Evolutionary conservation across 1,284 basidiomycete species (phyloP).

Genomic region (Cryptococcus sp.): DNA sequence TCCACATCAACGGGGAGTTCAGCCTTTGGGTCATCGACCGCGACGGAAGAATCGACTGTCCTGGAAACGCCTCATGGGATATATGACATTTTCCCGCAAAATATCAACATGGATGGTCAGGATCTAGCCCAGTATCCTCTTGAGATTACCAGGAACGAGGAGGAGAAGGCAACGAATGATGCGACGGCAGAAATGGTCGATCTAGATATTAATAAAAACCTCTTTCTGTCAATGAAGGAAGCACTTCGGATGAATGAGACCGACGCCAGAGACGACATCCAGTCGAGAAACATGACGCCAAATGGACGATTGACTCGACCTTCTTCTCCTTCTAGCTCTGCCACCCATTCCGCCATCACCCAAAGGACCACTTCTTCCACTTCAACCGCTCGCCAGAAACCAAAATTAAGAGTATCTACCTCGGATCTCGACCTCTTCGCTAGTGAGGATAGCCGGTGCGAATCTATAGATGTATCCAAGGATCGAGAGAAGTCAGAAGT

Average conservation of each 20-base stretch:
- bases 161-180: no score
- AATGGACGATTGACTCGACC: neutral
- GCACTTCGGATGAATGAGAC: no score
- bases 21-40: neutral
- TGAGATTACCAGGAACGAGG: no score
- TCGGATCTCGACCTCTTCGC: neutral
- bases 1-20: neutral
- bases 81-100: no score
- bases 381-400: neutral
- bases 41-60: neutral
- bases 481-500: neutral
- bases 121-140: no score
- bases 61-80: neutral
- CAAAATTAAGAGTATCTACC: neutral
- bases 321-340: neutral
- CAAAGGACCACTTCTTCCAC: neutral
- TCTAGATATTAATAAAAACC: no score
- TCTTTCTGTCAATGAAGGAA: no score
- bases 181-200: no score
- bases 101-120: no score
- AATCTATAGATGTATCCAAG: neutral
- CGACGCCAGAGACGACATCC: no score
- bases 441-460: neutral
- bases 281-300: no score
- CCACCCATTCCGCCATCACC: neutral